These are phyloP conservation scores for Fusarium mexicanum DNA, from an alignment of 2,329 filamentous ascomycete genomes.

Conservation along the genomic window DNA sequence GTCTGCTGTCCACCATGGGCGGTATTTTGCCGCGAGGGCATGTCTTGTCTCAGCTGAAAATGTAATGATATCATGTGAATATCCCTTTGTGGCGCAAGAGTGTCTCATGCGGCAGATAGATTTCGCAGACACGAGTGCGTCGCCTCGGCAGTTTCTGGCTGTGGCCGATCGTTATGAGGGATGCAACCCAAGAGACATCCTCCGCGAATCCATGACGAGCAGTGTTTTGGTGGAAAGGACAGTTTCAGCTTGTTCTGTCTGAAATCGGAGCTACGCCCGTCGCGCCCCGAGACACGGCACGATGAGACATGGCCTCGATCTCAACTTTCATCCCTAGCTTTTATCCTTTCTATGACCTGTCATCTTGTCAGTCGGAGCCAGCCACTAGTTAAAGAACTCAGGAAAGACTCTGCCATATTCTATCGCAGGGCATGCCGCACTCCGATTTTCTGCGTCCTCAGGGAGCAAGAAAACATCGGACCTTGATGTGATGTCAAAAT, in stretches of 20 bases:
- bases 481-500: too few relatives aligned
- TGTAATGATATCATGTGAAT: not conserved
- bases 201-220: not conserved
- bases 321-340: not conserved
- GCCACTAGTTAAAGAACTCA: too few relatives aligned
- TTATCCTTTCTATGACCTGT: not conserved
- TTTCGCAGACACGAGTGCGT: rapidly evolving
- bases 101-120: not conserved
- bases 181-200: rapidly evolving
- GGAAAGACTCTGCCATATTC: too few relatives aligned
- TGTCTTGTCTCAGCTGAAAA: not conserved
- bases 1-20: rapidly evolving
- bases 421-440: rapidly evolving
- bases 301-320: not conserved
- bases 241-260: rapidly evolving
- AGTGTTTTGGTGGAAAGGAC: rapidly evolving
- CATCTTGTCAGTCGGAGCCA: not conserved
- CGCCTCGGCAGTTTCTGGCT: too few relatives aligned
- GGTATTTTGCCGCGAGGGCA: rapidly evolving
- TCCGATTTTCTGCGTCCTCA: not conserved
- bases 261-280: not conserved
- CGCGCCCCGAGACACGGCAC: not conserved
- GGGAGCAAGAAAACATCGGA: too few relatives aligned
- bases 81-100: rapidly evolving
- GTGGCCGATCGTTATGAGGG: rapidly evolving